Evolutionary conservation across 2,329 filamentous ascomycete genomes (phyloP), one percentile per base, ranked within the genome.

Genomic region (Trichoderma harzianum): DNA sequence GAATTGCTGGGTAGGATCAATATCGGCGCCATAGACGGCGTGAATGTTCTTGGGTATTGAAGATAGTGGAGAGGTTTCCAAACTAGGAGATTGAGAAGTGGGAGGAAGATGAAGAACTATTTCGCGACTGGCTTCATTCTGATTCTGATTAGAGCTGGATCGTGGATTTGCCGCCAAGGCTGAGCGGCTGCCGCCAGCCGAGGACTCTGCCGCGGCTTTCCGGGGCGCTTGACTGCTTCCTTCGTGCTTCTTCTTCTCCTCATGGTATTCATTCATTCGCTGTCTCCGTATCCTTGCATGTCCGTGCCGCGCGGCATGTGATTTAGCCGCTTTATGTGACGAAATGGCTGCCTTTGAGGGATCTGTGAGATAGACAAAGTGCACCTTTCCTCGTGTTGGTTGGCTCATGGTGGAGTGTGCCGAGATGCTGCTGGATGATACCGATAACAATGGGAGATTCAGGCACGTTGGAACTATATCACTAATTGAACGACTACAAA

Each of bases 311-410:
- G 66, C 66, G 16, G 66, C 66, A 61, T 69, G 66, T 14, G 66
- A 32, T 21, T 69, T 69, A 24, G 66, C 66, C 18, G 55, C 66
- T n/a, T 32, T 69, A n/a, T 69, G 66, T 61, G 55, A 61, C 2
- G 66, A 69, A 3, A 69, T 69, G 4, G 24, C 66, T 61, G 3
- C 39, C 55, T 24, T 69, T 69, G 26, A 34, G 2, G 66, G 66
- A 10, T 69, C 66, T 51, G 66, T 69, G 14, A 69, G 55, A 47
- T 69, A 69, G 26, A 69, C 36, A 14, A 69, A 69, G 12, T 69
- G 66, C 14, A 69, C 30, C 16, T 51, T 69, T 61, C n/a, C 30
- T n/a, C 18, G 32, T 24, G n/a, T 21, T 14, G 55, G 39, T 24
- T 24, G 28, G 21, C 24, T 32, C 66, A 69, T 69, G 14, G 55